Evolutionary conservation across 2,329 filamentous ascomycete genomes (phyloP).

Genomic region (Ceratocystis alfenasii): DNA sequence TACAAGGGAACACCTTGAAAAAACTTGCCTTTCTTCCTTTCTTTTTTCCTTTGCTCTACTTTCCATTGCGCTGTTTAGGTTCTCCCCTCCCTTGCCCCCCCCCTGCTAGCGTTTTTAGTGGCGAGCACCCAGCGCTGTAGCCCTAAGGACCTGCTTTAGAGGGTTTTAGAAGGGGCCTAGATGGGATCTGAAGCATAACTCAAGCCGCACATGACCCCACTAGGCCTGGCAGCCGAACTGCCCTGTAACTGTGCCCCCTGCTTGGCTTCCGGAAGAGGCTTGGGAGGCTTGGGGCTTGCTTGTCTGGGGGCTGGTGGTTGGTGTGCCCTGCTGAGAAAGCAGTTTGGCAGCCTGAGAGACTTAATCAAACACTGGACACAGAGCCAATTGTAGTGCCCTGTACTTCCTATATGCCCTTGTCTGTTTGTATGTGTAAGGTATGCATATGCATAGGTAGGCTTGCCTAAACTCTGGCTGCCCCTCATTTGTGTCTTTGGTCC

Average conservation of each 20-base stretch:
- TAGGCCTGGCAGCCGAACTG: neutral
- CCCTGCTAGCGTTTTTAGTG: neutral
- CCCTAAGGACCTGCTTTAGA: neutral
- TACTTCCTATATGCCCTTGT: neutral
- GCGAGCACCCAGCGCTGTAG: neutral
- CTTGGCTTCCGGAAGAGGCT: slow-evolving; percentile 9
- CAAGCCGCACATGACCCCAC: neutral
- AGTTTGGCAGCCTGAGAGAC: neutral
- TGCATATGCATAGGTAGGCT: no score
- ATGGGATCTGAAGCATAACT: neutral
- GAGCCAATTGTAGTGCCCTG: neutral
- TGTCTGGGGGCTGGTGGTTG: neutral
- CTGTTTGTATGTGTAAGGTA: neutral
- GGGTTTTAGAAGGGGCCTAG: neutral
- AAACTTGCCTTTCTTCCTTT: neutral
- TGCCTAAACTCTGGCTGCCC: neutral
- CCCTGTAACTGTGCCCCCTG: neutral
- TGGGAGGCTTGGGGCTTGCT: neutral
- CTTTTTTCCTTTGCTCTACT: neutral
- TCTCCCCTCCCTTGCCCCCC: neutral
- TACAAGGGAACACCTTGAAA: neutral
- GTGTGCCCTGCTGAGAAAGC: neutral
- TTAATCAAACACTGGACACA: neutral
- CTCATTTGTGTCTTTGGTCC: neutral
- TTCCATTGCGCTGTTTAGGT: neutral